phyloP scores from a whole-genome alignment of 768 basidiomycete genomes.

The Kwoniella pini region DNA sequence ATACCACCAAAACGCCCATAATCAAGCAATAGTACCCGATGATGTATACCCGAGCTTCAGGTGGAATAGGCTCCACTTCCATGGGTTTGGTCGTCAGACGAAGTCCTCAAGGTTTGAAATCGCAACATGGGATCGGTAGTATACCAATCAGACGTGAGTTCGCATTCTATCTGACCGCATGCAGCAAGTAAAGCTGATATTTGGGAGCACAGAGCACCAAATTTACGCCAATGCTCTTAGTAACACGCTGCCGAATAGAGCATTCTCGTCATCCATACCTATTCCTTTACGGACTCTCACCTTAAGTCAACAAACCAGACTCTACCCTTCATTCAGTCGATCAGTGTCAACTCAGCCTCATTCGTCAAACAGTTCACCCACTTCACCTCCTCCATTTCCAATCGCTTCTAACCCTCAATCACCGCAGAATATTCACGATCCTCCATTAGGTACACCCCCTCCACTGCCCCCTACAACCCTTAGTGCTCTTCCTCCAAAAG shows the following conservation, averaged over 20 bases:
- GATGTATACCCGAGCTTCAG: slow-evolving; percentile 10
- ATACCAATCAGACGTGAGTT: slow-evolving; percentile 2
- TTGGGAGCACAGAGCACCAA: slow-evolving; percentile 8
- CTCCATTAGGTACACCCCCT: slow-evolving; percentile 34
- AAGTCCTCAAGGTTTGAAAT: not conserved
- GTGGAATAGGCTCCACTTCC: slow-evolving; percentile 13
- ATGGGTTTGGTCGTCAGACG: slow-evolving; percentile 12
- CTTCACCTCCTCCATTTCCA: slow-evolving; percentile 19
- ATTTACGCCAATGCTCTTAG: slow-evolving; percentile 12
- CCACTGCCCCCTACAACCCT: slow-evolving; percentile 32
- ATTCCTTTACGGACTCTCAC: slow-evolving; percentile 16
- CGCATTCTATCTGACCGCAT: too few species aligned
- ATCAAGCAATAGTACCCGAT: not conserved
- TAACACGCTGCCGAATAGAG: slow-evolving; percentile 12
- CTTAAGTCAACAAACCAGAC: slow-evolving; percentile 6
- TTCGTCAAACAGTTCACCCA: slow-evolving; percentile 8
- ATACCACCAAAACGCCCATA: too few species aligned
- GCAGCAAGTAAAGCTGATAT: too few species aligned
- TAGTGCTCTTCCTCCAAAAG: slow-evolving; percentile 29
- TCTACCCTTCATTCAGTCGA: slow-evolving; percentile 8
- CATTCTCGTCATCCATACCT: slow-evolving; percentile 21
- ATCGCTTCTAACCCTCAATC: slow-evolving; percentile 11
- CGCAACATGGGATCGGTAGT: slow-evolving; percentile 1
- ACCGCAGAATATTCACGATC: slow-evolving; percentile 15
- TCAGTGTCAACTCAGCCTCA: slow-evolving; percentile 24